Conservation (phyloP, 2,329 filamentous ascomycete species). For the Alternaria conjuncta region DNA sequence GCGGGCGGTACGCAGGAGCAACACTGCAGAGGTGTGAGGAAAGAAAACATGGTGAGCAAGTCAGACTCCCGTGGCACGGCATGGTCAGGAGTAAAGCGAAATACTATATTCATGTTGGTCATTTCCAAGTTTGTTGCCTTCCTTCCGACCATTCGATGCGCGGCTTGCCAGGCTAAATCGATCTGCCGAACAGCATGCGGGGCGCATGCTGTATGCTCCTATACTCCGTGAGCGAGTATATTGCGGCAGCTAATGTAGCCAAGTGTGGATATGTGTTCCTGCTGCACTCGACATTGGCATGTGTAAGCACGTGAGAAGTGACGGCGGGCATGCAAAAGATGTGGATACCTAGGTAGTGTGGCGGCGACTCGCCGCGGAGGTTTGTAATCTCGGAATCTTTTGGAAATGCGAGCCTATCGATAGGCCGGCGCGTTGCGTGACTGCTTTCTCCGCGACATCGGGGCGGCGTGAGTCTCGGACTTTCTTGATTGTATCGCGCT, state of each 20-base stretch:
- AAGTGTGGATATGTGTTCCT: background rate
- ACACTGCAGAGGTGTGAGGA: background rate
- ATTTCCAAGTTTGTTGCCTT: background rate
- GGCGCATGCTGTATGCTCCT: conserved; percentile 9
- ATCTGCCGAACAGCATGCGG: conserved; percentile 30
- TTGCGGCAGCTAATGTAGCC: conserved; percentile 1
- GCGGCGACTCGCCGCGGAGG: conserved; percentile 34
- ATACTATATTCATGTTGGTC: conserved; percentile 31
- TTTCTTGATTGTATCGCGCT: conserved; percentile 13
- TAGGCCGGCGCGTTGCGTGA: conserved; percentile 31
- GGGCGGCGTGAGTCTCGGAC: conserved; percentile 7
- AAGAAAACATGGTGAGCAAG: background rate
- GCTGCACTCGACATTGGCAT: background rate
- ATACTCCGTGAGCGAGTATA: background rate
- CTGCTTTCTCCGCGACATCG: conserved; percentile 31
- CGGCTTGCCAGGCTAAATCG: conserved; percentile 35
- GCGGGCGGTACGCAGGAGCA: background rate
- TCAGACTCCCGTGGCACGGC: background rate
- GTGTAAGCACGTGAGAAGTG: conserved; percentile 21
- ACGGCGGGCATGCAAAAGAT: background rate
- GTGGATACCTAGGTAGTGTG: conserved; percentile 9
- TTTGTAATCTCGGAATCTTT: conserved; percentile 15
- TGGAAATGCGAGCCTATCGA: conserved; percentile 40
- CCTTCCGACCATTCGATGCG: background rate
- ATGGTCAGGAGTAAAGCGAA: conserved; percentile 13